Percentiles rank a stretch among this genome's conserved stretches.
Evolutionary conservation across 805 yeast genomes (phyloP).

Genomic region (Yarrowia hollandica): DNA sequence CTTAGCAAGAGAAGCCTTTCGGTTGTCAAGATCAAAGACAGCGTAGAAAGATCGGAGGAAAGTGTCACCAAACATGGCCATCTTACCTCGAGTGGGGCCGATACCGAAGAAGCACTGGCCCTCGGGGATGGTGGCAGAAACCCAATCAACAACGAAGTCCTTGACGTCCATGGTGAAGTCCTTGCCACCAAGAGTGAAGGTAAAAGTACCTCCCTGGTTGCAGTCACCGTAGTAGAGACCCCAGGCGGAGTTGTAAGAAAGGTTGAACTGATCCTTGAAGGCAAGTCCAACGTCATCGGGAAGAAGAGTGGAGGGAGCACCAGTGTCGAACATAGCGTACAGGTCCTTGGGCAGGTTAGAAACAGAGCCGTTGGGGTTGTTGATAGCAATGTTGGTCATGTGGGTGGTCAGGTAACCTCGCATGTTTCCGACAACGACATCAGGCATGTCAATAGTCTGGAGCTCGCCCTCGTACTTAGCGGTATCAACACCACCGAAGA

Average conservation of each 20-base stretch:
- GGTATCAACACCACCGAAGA: conserved; percentile 48
- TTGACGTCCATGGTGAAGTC: conserved; percentile 26
- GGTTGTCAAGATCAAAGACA: conserved; percentile 63
- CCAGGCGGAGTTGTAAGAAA: conserved; percentile 26
- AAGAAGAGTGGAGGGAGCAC: conserved; percentile 54
- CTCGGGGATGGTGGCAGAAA: conserved; percentile 26
- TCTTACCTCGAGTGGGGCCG: conserved; percentile 39
- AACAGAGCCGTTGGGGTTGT: conserved; percentile 31
- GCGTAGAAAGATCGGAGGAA: conserved; percentile 64
- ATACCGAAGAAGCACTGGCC: conserved; percentile 37
- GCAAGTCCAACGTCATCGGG: conserved; percentile 40
- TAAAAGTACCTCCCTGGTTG: conserved; percentile 29
- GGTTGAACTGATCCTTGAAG: conserved; percentile 13
- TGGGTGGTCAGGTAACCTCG: conserved; percentile 31
- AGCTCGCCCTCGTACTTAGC: conserved; percentile 46
- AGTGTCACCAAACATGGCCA: conserved; percentile 53
- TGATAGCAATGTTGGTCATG: conserved; percentile 31
- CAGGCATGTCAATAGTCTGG: conserved; percentile 35
- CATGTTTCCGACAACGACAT: conserved; percentile 29
- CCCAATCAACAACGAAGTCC: conserved; percentile 27
- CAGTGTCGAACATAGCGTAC: conserved; percentile 55
- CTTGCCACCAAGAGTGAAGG: conserved; percentile 32
- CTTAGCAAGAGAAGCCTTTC: conserved; percentile 57
- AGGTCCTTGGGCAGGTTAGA: conserved; percentile 14
- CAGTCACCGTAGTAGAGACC: conserved; percentile 31